A percentile compares a stretch with the other conserved stretches of the same genome.
Conservation (phyloP, 345 rosid species). For the Pistacia vera region DNA sequence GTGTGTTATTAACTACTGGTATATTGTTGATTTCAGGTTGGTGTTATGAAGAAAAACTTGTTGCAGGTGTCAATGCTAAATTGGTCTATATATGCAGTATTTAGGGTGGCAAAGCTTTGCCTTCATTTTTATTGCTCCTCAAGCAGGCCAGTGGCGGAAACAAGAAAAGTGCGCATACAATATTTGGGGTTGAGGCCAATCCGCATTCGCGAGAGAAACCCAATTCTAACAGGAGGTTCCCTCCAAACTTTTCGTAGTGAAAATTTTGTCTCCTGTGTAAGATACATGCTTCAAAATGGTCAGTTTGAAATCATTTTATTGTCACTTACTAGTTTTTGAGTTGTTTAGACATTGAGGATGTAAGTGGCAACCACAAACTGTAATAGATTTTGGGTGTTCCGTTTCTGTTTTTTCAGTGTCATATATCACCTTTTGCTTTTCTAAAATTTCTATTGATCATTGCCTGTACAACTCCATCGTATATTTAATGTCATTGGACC, state of each 20-base stretch:
- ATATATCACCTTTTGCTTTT: not conserved
- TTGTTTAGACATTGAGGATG: constrained; percentile 10
- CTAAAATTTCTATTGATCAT: too few relatives aligned
- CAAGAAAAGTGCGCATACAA: not conserved
- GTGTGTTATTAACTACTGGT: not conserved
- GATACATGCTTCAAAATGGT: constrained; percentile 6
- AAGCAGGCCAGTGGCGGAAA: not conserved
- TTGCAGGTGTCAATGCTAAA: not conserved
- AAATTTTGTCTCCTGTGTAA: not conserved
- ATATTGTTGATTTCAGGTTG: constrained; percentile 7
- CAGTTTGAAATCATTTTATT: not conserved
- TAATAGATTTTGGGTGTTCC: not conserved
- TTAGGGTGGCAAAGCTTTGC: not conserved
- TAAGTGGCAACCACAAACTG: not conserved
- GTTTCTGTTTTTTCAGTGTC: not conserved
- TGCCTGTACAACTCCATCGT: too few relatives aligned
- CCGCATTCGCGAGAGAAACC: not conserved
- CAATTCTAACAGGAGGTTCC: not conserved
- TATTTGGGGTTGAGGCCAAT: not conserved
- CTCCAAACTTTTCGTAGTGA: not conserved
- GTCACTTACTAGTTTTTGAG: not conserved
- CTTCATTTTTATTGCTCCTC: not conserved
- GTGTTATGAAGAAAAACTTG: not conserved
- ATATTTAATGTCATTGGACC: too few relatives aligned
- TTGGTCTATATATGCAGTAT: not conserved